Base-by-base conservation (phyloP, 306 rosid genomes). In the Sechiopsis laciniata region DNA sequence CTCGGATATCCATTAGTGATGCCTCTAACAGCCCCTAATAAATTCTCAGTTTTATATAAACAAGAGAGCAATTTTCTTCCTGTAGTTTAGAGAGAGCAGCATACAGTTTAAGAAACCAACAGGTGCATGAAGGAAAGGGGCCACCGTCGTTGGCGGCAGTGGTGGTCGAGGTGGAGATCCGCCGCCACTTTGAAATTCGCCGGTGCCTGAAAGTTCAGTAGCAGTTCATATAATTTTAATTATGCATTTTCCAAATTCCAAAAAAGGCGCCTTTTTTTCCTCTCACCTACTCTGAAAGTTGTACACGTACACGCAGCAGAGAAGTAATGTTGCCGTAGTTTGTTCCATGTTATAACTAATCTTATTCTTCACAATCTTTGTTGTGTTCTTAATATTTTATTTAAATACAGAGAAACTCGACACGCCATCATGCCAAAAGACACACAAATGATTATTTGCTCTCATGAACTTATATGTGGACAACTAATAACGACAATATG, bases 161-260 rank as follows among this genome's bases (percentile, higher is more conserved):
- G 57, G 80, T 0, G 80, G 77, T 3, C 75, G 66, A 4, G 12
- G 75, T 13, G 67, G 54, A 62, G 66, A 60, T 60, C 20, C 57
- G 8, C 35, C 45, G 58, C 68, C 61, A 59, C 87, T 78, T 26
- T 46, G 63, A 12, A 80, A 78, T 71, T 75, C 26, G 5, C 72
- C 10, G 5, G 82, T 74, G 74, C 87, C 87, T 83, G 80, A 62
- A 72, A 50, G 50, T 50, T 75, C 72, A 51, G 55, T 22, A 51
- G 19, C 50, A 20, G 7, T 21, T 20, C 14, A 56, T 20, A 20
- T 56, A 19, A 10, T 3, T 56, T 20, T 10, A 60, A 13, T 26
- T 29, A 26, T 13, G 10, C 3, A 22, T 60, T 13, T 58, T 40
- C 46, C 45, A 14, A 60, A 7, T 58, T 40, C 46, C 45, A 14